phyloP scores from a whole-genome alignment of 768 basidiomycete species.

The Phaeotremella skinneri region DNA sequence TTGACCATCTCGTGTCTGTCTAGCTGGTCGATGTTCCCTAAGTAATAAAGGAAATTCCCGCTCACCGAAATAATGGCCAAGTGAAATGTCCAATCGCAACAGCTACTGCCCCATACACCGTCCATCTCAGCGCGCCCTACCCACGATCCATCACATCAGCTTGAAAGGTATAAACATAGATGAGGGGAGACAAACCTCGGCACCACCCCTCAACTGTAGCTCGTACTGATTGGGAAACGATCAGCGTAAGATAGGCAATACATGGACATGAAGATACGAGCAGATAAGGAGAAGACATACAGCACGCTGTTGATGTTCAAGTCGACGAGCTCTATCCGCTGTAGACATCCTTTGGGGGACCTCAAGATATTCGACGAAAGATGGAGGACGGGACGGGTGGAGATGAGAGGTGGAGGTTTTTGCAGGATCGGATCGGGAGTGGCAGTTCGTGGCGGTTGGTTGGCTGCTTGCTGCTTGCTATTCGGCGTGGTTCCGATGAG shows the following conservation, averaged over 20 bases:
- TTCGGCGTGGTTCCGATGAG: neutral
- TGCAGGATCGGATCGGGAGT: neutral
- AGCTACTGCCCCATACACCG: conserved; percentile 40
- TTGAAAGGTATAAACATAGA: too few relatives aligned
- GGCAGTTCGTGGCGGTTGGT: neutral
- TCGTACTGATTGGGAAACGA: conserved; percentile 17
- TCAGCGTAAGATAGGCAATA: neutral
- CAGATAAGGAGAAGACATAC: conserved; percentile 12
- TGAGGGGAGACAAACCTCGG: conserved; percentile 22
- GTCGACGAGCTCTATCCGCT: conserved; percentile 25
- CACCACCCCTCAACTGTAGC: conserved; percentile 42
- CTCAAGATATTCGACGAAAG: neutral
- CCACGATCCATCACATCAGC: neutral
- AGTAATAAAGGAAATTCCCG: too few relatives aligned
- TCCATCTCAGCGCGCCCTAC: conserved; percentile 46
- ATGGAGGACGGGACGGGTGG: neutral
- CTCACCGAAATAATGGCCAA: conserved; percentile 48
- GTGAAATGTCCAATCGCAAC: conserved; percentile 42
- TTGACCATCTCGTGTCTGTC: too few relatives aligned
- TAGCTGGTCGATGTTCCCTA: too few relatives aligned
- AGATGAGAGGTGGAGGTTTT: neutral
- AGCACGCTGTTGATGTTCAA: conserved; percentile 45
- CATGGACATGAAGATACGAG: neutral
- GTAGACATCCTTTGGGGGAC: conserved; percentile 7
- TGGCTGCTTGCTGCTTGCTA: neutral